Evolutionary conservation across 164 flowering plant species (phyloP), one percentile per base, ranked within the genome.

Genomic region (Vitis rotundifolia): DNA sequence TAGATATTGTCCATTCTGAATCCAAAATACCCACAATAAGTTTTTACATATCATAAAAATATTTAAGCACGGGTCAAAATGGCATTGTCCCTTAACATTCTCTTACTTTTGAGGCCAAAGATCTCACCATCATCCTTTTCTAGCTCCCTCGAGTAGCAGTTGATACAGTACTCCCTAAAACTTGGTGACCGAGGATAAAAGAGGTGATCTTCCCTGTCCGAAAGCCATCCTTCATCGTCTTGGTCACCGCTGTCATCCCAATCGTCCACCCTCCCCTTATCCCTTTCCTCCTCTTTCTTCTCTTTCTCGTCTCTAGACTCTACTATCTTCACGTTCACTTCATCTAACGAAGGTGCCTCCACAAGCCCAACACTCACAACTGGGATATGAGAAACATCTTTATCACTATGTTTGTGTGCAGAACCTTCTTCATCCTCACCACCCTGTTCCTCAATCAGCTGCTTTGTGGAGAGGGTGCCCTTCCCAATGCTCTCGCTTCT

Each of bases 121-220:
- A 14, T 12, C 11, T 63, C 54, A 15, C 26, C 53, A n/a, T 63
- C 66, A 37, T 37, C 44, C 44, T 3, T 37, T 5, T 37, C 44
- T 6, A 37, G 7, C 3, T 19, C 52, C 15, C 1, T 16, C 3
- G 64, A 65, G 13, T 44, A 59, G 37, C 3, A 29, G 3, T 63
- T 22, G 8, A 67, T 2, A 29, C 75, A 76, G 29, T 76, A 76
- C 9, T 29, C 72, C 18, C 69, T 58, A 16, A 76, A 76, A 63
- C 79, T 76, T 9, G 72, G 75, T 2, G 79, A 71, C 22, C 55
- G 51, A 16, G 64, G 62, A 54, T 0, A 57, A 4, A 57, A 11
- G 9, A 53, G 11, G 68, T 57, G n/a, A 48, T 71, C 48, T 15
- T 67, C 68, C 19, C 66, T 47, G 0, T 31, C 61, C 5, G 64